phyloP scores from a whole-genome alignment of 257 asterid species.

The Plantago ovata region DNA sequence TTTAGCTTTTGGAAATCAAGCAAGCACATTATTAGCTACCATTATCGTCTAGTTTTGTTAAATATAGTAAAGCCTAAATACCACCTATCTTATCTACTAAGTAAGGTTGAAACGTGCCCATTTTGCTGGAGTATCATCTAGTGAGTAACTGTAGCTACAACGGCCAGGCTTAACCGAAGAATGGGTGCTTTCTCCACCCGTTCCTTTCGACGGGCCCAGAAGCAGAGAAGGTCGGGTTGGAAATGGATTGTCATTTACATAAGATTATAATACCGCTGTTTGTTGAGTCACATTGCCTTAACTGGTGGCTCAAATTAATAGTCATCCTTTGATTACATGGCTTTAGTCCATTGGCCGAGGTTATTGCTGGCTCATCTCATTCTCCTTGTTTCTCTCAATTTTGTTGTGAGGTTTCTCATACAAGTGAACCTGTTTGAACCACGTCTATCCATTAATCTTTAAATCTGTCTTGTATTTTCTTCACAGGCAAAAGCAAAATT shows the following conservation, averaged over 20 bases:
- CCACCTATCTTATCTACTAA: no score
- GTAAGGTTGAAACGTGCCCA: no score
- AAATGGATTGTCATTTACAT: not conserved
- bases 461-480: not conserved
- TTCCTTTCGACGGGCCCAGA: constrained; percentile 13
- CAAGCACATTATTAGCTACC: no score
- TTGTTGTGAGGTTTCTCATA: no score
- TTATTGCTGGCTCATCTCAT: constrained; percentile 7
- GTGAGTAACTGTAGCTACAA: no score
- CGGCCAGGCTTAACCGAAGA: no score
- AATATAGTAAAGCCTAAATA: no score
- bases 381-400: not conserved
- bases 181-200: no score
- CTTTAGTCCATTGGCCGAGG: constrained; percentile 12
- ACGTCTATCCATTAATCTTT: constrained; percentile 7
- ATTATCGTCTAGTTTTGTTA: no score
- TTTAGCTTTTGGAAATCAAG: no score
- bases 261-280: not conserved
- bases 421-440: constrained; percentile 16
- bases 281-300: constrained; percentile 13
- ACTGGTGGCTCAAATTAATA: constrained; percentile 32
- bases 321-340: constrained; percentile 15
- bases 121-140: no score
- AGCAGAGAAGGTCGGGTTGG: constrained; percentile 1
- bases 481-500: not conserved